Percentiles rank a stretch among this genome's conserved stretches.
These are phyloP conservation scores for Fusarium pseudocircinatum DNA, from an alignment of 2,329 filamentous ascomycete genomes.

Conservation along the genomic window DNA sequence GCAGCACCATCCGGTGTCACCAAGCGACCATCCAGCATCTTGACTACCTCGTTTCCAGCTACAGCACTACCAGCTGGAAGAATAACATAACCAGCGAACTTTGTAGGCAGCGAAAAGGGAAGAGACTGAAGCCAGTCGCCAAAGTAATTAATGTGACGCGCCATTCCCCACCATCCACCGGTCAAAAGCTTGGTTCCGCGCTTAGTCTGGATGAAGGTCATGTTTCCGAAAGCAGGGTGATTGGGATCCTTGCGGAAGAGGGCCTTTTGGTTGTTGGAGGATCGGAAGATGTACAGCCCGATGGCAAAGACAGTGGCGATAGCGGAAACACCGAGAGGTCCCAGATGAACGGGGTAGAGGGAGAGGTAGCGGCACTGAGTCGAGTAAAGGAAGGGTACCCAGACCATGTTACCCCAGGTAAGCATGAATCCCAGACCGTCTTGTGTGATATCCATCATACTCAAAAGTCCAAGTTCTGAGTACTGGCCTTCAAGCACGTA, in stretches of 20 bases:
- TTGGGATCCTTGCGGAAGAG: conserved; percentile 87
- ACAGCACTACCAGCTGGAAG: conserved; percentile 58
- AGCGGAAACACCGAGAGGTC: conserved; percentile 67
- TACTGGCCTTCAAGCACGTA: conserved; percentile 86
- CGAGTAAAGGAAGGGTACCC: conserved; percentile 89
- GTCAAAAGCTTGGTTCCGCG: conserved; percentile 81
- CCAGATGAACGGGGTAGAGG: conserved; percentile 79
- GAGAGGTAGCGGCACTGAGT: conserved; percentile 85
- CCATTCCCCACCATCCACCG: conserved; percentile 89
- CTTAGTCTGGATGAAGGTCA: conserved; percentile 85
- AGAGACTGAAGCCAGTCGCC: conserved; percentile 93
- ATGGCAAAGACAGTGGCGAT: conserved; percentile 72
- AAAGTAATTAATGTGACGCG: conserved; percentile 92
- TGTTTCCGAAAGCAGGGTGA: conserved; percentile 77
- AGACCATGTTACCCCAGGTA: conserved; percentile 86
- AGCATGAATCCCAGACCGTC: conserved; percentile 96
- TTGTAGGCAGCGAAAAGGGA: conserved; percentile 86
- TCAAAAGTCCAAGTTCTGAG: conserved; percentile 85
- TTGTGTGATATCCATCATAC: conserved; percentile 89
- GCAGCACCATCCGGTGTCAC: conserved; percentile 75
- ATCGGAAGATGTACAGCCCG: conserved; percentile 87
- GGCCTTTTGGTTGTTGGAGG: conserved; percentile 91
- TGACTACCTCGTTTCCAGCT: conserved; percentile 58
- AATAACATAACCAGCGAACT: conserved; percentile 80
- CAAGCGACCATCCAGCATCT: conserved; percentile 66